Base-by-base conservation (phyloP, 2,329 filamentous ascomycete genomes). In the Acephala macrosclerotiorum region DNA sequence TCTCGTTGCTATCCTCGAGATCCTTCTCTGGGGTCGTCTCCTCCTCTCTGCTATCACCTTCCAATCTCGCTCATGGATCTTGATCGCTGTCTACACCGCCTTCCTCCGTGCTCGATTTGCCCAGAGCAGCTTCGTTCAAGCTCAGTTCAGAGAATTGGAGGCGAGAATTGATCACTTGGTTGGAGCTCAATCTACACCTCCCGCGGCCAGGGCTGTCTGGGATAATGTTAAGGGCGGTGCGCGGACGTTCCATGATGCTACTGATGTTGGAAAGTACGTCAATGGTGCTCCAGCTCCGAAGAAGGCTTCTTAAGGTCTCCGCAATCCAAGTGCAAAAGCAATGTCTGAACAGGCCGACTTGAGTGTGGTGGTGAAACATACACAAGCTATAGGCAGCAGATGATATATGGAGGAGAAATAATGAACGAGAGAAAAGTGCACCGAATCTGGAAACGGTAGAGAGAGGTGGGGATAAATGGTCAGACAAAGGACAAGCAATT, bases 51-150 rank as follows among this genome's bases (percentile, higher is more conserved):
- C 93, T 68, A 81, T 98, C 69, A 84, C 96, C 73, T 98, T 98
- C 87, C 89, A 90, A 82, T 93, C 91, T 79, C 91, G 93, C 72
- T 96, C 93, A 69, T 97, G 95, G 93, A 89, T 97, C 76, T 85
- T 98, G 60, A 82, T 99, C 67, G 82, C 82, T 67, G 79, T 97
- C 78, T 99, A 98, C 87, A 94, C 94, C 71, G 86, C 89, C 73
- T 99, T 99, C 86, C 88, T 98, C 78, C 93, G 96, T 73, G 92
- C 94, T 49, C 90, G 96, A 75, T 95, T 91, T 82, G 85, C 90
- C 65, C 95, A 98, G 85, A 97, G 93, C 86, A 87, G 83, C 70
- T 97, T 98, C 76, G 92, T 98, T n/a, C 93, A 97, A 83, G 87
- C 86, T 74, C 89, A 92, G 57, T 90, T 97, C 76, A 82, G 85